Percentiles rank a stretch among this genome's conserved stretches.
These are phyloP conservation scores for Camillea tinctor DNA, from an alignment of 2,329 filamentous ascomycete species.

Conservation along the genomic window DNA sequence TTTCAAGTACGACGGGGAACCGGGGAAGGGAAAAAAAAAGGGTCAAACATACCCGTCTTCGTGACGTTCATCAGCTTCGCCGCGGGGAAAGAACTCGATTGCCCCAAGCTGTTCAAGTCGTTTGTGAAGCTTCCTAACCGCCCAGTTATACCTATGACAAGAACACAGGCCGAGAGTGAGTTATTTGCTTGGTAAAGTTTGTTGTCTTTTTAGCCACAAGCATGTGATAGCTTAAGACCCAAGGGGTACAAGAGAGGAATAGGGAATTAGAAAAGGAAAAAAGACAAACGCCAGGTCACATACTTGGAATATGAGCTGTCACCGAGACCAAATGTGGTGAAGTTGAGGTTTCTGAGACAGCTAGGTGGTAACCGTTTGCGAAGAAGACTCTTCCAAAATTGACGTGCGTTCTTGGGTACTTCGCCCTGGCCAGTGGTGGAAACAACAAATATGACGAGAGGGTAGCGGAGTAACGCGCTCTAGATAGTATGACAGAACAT, in stretches of 20 bases:
- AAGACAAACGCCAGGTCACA: conserved; percentile 29
- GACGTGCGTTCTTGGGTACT: conserved; percentile 76
- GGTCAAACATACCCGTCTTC: conserved; percentile 65
- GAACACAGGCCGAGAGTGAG: conserved; percentile 2
- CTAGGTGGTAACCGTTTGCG: conserved; percentile 72
- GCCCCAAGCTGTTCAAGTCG: conserved; percentile 83
- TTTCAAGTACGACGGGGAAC: neutral
- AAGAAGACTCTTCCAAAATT: conserved; percentile 83
- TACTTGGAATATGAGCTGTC: conserved; percentile 94
- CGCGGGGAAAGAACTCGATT: conserved; percentile 69
- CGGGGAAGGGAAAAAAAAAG: neutral
- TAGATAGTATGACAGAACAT: conserved; percentile 26
- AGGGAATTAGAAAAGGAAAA: neutral
- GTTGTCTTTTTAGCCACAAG: too few species aligned
- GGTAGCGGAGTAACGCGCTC: conserved; percentile 50
- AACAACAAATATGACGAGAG: conserved; percentile 73
- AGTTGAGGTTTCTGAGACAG: conserved; percentile 67
- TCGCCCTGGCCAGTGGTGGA: conserved; percentile 96
- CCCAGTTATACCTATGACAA: conserved; percentile 77
- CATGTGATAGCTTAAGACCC: too few species aligned
- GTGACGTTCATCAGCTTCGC: conserved; percentile 92
- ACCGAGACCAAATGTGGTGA: conserved; percentile 86
- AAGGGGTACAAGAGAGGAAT: neutral
- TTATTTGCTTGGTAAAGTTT: conserved; percentile 2
- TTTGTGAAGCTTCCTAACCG: conserved; percentile 82